Percentiles rank a stretch among this genome's conserved stretches.
phyloP scores from a whole-genome alignment of 805 yeast genomes.

The Kazachstania africana region DNA sequence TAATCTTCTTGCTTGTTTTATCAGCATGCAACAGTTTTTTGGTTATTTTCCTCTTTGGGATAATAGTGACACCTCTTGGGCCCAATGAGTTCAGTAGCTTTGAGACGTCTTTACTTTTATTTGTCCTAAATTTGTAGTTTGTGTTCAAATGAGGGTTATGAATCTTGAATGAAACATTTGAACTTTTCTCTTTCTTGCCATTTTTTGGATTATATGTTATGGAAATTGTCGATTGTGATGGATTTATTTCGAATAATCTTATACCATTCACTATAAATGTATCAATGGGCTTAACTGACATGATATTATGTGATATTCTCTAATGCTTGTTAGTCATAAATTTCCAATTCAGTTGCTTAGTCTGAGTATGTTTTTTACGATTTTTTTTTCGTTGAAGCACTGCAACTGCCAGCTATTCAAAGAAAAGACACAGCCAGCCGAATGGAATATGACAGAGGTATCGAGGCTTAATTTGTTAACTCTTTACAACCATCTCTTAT shows the following conservation, averaged over 20 bases:
- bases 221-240: slow-evolving; percentile 23
- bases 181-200: slow-evolving; percentile 5
- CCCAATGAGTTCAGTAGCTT: slow-evolving; percentile 65
- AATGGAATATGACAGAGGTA: too few species aligned
- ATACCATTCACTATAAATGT: slow-evolving; percentile 31
- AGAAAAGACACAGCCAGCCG: too few species aligned
- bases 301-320: too few species aligned
- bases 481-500: too few species aligned
- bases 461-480: too few species aligned
- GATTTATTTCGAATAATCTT: slow-evolving; percentile 33
- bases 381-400: too few species aligned
- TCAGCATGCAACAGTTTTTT: slow-evolving; percentile 1
- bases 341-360: too few species aligned
- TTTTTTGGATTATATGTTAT: slow-evolving; percentile 28
- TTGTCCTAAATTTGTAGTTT: slow-evolving; percentile 45
- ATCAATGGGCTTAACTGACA: slow-evolving; percentile 28
- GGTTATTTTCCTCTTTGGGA: slow-evolving; percentile 9
- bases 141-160: slow-evolving; percentile 56
- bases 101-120: slow-evolving; percentile 60
- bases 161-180: slow-evolving; percentile 37
- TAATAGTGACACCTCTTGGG: slow-evolving; percentile 42
- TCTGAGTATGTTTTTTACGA: too few species aligned
- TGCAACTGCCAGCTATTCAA: too few species aligned
- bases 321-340: too few species aligned
- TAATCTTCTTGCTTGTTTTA: slow-evolving; percentile 4